A percentile compares a stretch with the other conserved stretches of the same genome.
These are phyloP conservation scores for Ploettnerulaceae sp. DNA, from an alignment of 2,329 filamentous ascomycete genomes.

Conservation along the genomic window DNA sequence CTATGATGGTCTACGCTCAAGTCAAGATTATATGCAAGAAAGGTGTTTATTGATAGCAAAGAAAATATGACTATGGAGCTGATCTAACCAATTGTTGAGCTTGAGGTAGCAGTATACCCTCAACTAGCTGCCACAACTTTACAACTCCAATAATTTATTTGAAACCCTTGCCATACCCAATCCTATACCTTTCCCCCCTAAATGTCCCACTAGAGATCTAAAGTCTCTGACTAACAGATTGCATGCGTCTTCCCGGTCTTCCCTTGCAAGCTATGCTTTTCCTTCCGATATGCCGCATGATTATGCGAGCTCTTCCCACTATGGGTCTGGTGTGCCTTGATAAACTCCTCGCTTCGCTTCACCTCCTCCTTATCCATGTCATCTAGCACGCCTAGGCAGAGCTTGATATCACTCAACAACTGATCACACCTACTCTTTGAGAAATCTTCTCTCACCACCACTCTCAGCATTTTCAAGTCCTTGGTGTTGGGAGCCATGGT, in stretches of 20 bases:
- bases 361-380: conserved; percentile 69
- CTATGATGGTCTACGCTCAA: no score
- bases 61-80: no score
- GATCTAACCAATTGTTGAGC: no score
- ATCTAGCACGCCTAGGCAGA: conserved; percentile 66
- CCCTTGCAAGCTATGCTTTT: conserved; percentile 83
- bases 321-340: conserved; percentile 50
- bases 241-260: conserved; percentile 88
- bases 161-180: no score
- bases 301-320: conserved; percentile 48
- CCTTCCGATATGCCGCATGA: conserved; percentile 54
- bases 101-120: no score
- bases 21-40: no score
- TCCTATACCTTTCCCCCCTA: no score
- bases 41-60: no score
- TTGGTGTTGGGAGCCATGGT: conserved; percentile 77
- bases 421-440: conserved; percentile 74
- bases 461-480: conserved; percentile 81
- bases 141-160: no score
- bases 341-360: conserved; percentile 62
- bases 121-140: no score
- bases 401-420: conserved; percentile 72
- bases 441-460: conserved; percentile 93
- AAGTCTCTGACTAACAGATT: conserved; percentile 54
- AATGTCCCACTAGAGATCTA: not conserved